phyloP scores from a whole-genome alignment of 148 eudicot genomes.

The Cornus suecica region DNA sequence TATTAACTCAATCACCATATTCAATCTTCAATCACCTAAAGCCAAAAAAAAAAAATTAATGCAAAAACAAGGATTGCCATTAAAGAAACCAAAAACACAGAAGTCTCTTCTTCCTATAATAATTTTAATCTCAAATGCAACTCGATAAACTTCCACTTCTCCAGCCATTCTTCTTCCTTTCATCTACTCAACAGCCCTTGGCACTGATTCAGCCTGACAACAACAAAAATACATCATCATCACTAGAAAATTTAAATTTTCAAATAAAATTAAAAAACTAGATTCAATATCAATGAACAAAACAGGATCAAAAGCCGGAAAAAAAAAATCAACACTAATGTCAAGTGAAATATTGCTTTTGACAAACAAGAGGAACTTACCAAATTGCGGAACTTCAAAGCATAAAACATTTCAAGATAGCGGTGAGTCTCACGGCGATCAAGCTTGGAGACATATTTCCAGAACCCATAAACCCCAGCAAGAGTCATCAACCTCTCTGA shows the following conservation, averaged over 20 bases:
- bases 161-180: conserved; percentile 3
- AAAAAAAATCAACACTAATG: too few relatives aligned
- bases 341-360: too few relatives aligned
- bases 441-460: conserved; percentile 92
- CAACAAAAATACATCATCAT: neutral
- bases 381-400: conserved; percentile 85
- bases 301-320: too few relatives aligned
- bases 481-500: conserved; percentile 81
- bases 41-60: conserved; percentile 4
- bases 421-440: conserved; percentile 93
- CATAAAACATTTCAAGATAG: conserved; percentile 95
- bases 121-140: conserved; percentile 39
- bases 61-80: neutral
- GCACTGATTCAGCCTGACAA: conserved; percentile 85
- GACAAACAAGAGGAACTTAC: conserved; percentile 43
- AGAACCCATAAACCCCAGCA: conserved; percentile 95
- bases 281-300: too few relatives aligned
- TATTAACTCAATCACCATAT: conserved; percentile 8
- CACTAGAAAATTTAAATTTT: too few relatives aligned
- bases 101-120: too few relatives aligned
- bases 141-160: conserved; percentile 7
- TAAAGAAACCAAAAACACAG: too few relatives aligned
- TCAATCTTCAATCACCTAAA: too few relatives aligned
- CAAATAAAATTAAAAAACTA: too few relatives aligned
- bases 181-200: conserved; percentile 63